phyloP scores from a whole-genome alignment of 208 protist species.

The Trypanosoma boissoni region DNA sequence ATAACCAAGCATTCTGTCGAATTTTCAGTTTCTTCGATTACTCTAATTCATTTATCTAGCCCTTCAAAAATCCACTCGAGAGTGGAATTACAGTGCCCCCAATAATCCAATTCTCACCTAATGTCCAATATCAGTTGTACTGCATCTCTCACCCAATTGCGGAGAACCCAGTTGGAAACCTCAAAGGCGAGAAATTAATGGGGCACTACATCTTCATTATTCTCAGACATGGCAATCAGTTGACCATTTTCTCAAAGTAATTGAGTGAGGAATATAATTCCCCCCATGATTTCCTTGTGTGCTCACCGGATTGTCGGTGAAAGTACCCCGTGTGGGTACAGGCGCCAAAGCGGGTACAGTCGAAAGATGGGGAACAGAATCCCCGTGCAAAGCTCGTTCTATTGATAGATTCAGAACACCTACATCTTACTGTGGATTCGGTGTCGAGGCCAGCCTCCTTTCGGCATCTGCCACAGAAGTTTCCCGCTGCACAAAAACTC shows the following conservation, averaged over 20 bases:
- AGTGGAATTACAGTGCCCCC: not conserved
- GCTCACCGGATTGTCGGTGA: not conserved
- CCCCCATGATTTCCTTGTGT: not conserved
- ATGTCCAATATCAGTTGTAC: not conserved
- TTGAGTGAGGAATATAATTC: not conserved
- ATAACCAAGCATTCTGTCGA: not conserved
- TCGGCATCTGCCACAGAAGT: not conserved
- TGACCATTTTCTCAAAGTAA: not conserved
- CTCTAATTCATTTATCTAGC: not conserved
- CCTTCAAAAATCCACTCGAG: not conserved
- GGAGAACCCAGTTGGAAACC: not conserved
- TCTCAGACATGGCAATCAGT: not conserved
- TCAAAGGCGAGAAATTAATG: not conserved
- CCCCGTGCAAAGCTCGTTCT: not conserved
- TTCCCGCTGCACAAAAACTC: not conserved
- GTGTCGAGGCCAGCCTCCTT: not conserved
- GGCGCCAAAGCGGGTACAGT: not conserved
- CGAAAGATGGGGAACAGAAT: not conserved
- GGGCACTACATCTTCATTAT: not conserved
- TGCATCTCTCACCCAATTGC: too few species aligned
- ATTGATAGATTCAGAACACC: not conserved
- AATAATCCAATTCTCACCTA: not conserved
- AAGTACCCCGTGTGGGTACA: not conserved
- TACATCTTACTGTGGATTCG: not conserved
- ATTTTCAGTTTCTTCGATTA: not conserved